Percentiles rank a stretch among this genome's conserved stretches.
Conservation (phyloP, 2,329 filamentous ascomycete genomes). For the Sporothrix pseudoabietina region DNA sequence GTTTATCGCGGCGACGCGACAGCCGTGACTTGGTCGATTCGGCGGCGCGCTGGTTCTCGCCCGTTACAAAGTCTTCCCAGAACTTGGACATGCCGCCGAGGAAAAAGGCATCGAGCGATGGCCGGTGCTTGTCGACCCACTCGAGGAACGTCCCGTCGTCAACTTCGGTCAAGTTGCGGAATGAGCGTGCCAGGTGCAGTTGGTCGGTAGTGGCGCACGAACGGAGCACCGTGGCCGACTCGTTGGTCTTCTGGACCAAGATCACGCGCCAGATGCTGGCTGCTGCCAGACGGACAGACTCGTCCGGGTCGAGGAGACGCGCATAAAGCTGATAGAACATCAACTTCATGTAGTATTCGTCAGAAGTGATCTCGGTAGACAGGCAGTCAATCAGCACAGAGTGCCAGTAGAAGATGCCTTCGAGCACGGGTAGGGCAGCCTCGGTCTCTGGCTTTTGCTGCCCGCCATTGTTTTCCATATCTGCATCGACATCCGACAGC, state of each 20-base stretch:
- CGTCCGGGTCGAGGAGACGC: constrained; percentile 73
- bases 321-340: constrained; percentile 93
- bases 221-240: constrained; percentile 72
- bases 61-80: constrained; percentile 85
- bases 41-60: constrained; percentile 78
- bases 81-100: constrained; percentile 75
- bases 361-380: constrained; percentile 60
- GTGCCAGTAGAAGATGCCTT: constrained; percentile 94
- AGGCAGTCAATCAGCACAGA: constrained; percentile 81
- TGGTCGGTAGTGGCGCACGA: constrained; percentile 70
- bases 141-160: constrained; percentile 85
- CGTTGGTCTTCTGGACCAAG: constrained; percentile 87
- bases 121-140: constrained; percentile 84
- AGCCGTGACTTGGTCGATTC: constrained; percentile 73
- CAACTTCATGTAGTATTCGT: constrained; percentile 79
- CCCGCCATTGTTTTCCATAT: constrained; percentile 34
- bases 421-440: constrained; percentile 69
- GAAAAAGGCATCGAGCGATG: constrained; percentile 79
- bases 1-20: constrained; percentile 74
- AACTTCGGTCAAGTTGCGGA: constrained; percentile 80
- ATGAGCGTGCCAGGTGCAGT: constrained; percentile 70
- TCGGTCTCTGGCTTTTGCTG: not conserved
- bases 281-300: constrained; percentile 70
- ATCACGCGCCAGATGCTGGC: constrained; percentile 89
- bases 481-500: constrained; percentile 79